Evolutionary conservation across 306 rosid genomes (phyloP).

Genomic region (Pachyrhizus erosus): DNA sequence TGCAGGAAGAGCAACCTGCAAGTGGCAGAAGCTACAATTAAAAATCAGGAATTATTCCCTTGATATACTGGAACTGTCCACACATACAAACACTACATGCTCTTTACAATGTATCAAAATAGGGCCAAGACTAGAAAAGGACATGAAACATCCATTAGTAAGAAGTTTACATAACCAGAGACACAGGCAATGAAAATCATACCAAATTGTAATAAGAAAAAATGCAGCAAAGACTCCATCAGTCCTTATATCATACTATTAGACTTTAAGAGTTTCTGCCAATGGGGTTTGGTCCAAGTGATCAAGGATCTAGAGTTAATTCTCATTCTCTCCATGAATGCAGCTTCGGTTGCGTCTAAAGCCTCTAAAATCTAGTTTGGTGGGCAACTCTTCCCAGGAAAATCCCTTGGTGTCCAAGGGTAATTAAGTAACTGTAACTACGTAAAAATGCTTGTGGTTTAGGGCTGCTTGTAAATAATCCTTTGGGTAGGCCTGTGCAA

Average conservation of each 20-base stretch:
- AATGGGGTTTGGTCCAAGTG: neutral
- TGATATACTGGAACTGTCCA: conserved; percentile 20
- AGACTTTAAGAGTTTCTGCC: neutral
- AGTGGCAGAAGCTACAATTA: conserved; percentile 35
- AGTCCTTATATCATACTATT: conserved; percentile 3
- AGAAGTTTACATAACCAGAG: conserved; percentile 27
- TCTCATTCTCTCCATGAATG: neutral
- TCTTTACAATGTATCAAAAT: conserved; percentile 1
- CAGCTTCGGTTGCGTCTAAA: neutral
- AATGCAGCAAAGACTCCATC: conserved; percentile 21
- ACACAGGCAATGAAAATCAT: neutral
- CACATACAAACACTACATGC: conserved; percentile 4
- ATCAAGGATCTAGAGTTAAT: neutral
- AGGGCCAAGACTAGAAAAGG: conserved; percentile 17
- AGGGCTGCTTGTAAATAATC: no score
- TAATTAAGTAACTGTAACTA: no score
- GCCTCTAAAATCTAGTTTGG: neutral
- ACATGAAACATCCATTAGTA: conserved; percentile 7
- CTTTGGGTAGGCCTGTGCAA: no score
- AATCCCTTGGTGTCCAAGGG: neutral
- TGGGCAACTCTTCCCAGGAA: neutral
- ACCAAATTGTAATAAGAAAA: neutral
- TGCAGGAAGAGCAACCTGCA: conserved; percentile 94
- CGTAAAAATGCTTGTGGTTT: no score
- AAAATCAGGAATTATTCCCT: conserved; percentile 33